phyloP scores from a whole-genome alignment of 2,329 filamentous ascomycete genomes.

The Fusarium sambucinum region DNA sequence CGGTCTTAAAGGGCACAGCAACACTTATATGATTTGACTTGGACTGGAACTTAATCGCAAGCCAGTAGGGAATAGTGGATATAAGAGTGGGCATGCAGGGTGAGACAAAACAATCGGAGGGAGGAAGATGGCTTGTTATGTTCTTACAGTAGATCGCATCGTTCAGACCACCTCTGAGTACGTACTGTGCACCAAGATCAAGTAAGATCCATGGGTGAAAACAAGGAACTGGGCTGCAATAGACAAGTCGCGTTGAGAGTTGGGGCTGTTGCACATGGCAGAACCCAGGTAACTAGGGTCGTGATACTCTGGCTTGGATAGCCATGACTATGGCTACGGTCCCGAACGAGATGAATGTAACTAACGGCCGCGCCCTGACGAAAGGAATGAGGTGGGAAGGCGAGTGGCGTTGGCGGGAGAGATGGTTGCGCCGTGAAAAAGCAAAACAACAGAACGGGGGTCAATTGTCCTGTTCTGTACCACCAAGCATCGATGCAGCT shows the following conservation, averaged over 20 bases:
- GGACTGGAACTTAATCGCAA: slow-evolving; percentile 40
- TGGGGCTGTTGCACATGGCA: slow-evolving; percentile 45
- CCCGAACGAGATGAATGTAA: slow-evolving; percentile 32
- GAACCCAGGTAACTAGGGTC: slow-evolving; percentile 30
- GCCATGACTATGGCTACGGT: background rate
- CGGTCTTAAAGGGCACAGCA: slow-evolving; percentile 24
- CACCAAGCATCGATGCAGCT: slow-evolving; percentile 39
- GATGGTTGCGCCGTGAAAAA: slow-evolving; percentile 46
- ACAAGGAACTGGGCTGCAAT: slow-evolving; percentile 32
- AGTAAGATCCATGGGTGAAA: slow-evolving; percentile 24
- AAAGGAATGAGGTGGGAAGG: slow-evolving; percentile 45
- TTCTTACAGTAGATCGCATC: slow-evolving; percentile 10
- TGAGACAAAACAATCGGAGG: slow-evolving; percentile 38
- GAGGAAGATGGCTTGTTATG: slow-evolving; percentile 35
- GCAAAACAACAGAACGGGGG: slow-evolving; percentile 37
- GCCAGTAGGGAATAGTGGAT: slow-evolving; percentile 30
- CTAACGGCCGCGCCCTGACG: slow-evolving; percentile 41
- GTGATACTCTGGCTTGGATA: slow-evolving; percentile 31
- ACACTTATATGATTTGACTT: slow-evolving; percentile 36
- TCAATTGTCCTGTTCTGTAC: slow-evolving; percentile 23
- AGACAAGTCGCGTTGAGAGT: slow-evolving; percentile 19
- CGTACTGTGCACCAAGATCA: slow-evolving; percentile 18
- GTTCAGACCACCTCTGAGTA: slow-evolving; percentile 3
- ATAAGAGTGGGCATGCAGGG: slow-evolving; percentile 30
- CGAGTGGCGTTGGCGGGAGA: slow-evolving; percentile 44